Percentiles rank a stretch among this genome's conserved stretches.
These are phyloP conservation scores for Boletus barrowsii DNA, from an alignment of 768 basidiomycete genomes.

Conservation along the genomic window DNA sequence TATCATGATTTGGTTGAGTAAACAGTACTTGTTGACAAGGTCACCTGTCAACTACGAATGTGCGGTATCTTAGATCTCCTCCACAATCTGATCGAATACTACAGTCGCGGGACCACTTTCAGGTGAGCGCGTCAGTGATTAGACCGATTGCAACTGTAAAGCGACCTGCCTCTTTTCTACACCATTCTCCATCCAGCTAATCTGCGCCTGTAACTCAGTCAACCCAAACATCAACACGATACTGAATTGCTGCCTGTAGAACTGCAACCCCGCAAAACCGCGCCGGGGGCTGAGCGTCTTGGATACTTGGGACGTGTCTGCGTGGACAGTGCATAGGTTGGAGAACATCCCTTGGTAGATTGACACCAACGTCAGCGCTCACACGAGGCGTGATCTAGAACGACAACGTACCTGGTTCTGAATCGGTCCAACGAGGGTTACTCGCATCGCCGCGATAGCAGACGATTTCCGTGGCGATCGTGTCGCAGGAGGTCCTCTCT, in stretches of 20 bases:
- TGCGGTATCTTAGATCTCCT: slow-evolving; percentile 17
- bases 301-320: slow-evolving; percentile 29
- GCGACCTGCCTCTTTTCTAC: slow-evolving; percentile 20
- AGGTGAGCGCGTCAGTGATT: not conserved
- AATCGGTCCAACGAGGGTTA: slow-evolving; percentile 30
- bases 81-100: slow-evolving; percentile 32
- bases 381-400: not conserved
- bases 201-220: slow-evolving; percentile 46
- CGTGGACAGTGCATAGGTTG: slow-evolving; percentile 21
- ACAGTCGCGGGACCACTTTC: slow-evolving; percentile 31
- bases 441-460: slow-evolving; percentile 26
- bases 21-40: no score
- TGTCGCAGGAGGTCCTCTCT: slow-evolving; percentile 27
- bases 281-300: slow-evolving; percentile 30
- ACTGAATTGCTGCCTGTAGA: slow-evolving; percentile 34
- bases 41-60: not conserved
- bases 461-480: slow-evolving; percentile 30
- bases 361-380: not conserved
- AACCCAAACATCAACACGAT: slow-evolving; percentile 43
- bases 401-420: slow-evolving; percentile 24
- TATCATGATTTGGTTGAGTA: no score
- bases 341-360: slow-evolving; percentile 26
- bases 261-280: slow-evolving; percentile 28
- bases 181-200: slow-evolving; percentile 41
- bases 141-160: not conserved